Percentiles rank a stretch among this genome's conserved stretches.
These are phyloP conservation scores for Ogataea parapolymorpha DNA, from an alignment of 805 yeast species.

Conservation along the genomic window DNA sequence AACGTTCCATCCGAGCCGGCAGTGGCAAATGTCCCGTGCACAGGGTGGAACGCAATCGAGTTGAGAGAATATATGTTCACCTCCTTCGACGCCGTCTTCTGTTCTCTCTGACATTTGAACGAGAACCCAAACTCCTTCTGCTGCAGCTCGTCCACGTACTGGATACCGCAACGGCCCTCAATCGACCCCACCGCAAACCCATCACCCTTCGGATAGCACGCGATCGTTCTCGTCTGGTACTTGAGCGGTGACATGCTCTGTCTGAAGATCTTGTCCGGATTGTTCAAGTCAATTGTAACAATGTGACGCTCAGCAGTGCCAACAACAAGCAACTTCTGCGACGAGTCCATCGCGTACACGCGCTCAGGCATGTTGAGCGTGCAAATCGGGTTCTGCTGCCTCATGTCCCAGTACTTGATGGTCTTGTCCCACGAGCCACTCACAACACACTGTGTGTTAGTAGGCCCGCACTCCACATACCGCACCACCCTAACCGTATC, in stretches of 20 bases:
- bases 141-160: slow-evolving; percentile 80
- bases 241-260: slow-evolving; percentile 73
- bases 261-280: slow-evolving; percentile 80
- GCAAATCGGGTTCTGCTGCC: slow-evolving; percentile 77
- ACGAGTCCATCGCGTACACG: slow-evolving; percentile 83
- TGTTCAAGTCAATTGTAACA: slow-evolving; percentile 70
- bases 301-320: slow-evolving; percentile 91
- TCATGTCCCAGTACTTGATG: slow-evolving; percentile 89
- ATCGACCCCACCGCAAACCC: slow-evolving; percentile 92
- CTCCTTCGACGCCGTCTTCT: slow-evolving; percentile 51
- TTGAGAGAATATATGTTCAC: slow-evolving; percentile 75
- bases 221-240: slow-evolving; percentile 79
- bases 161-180: slow-evolving; percentile 95
- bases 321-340: slow-evolving; percentile 81
- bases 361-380: slow-evolving; percentile 85
- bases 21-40: slow-evolving; percentile 86
- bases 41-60: slow-evolving; percentile 81
- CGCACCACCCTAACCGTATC: slow-evolving; percentile 74
- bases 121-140: slow-evolving; percentile 75
- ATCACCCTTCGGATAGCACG: slow-evolving; percentile 87
- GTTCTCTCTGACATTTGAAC: slow-evolving; percentile 90
- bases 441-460: slow-evolving; percentile 76
- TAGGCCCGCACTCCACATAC: slow-evolving; percentile 80
- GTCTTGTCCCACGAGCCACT: slow-evolving; percentile 98
- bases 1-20: slow-evolving; percentile 94